Percentiles rank a stretch among this genome's conserved stretches.
phyloP scores from a whole-genome alignment of 495 filamentous ascomycete genomes.

The Schizothecium vesticola region DNA sequence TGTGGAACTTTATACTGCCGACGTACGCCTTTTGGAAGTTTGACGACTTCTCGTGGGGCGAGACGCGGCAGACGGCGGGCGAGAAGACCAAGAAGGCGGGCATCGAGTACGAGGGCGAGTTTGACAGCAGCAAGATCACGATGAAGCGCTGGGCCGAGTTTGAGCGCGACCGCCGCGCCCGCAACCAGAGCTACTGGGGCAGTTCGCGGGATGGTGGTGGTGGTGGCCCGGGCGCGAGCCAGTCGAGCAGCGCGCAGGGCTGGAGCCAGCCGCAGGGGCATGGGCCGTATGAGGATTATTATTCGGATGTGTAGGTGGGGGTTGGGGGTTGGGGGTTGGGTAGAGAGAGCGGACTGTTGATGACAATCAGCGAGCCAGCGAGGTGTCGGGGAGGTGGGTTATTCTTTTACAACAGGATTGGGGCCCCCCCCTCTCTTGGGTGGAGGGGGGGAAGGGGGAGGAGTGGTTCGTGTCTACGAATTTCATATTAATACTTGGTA shows the following conservation, averaged over 20 bases:
- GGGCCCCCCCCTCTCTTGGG: neutral
- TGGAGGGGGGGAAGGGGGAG: neutral
- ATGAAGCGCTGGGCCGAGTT: conserved; percentile 99
- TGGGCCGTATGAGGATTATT: conserved; percentile 46
- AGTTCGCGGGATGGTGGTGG: conserved; percentile 34
- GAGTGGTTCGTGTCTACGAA: neutral
- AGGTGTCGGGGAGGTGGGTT: neutral
- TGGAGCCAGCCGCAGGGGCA: conserved; percentile 30
- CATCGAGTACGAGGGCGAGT: conserved; percentile 87
- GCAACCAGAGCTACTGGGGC: conserved; percentile 40
- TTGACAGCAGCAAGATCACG: conserved; percentile 95
- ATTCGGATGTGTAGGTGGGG: conserved; percentile 41
- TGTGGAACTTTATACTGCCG: conserved; percentile 97
- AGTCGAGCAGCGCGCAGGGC: conserved; percentile 15
- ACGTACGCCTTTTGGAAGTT: conserved; percentile 99
- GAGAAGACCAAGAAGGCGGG: conserved; percentile 76
- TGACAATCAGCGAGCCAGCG: neutral
- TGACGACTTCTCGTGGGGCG: conserved; percentile 99
- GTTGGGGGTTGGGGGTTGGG: neutral
- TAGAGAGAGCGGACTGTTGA: neutral
- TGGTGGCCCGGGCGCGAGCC: conserved; percentile 26
- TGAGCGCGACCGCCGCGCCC: conserved; percentile 53
- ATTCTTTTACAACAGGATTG: neutral
- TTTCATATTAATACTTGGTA: conserved; percentile 6
- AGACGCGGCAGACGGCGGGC: conserved; percentile 91